Base-by-base conservation (phyloP, 139 green algal species). In the Edaphochlamys debaryana region DNA sequence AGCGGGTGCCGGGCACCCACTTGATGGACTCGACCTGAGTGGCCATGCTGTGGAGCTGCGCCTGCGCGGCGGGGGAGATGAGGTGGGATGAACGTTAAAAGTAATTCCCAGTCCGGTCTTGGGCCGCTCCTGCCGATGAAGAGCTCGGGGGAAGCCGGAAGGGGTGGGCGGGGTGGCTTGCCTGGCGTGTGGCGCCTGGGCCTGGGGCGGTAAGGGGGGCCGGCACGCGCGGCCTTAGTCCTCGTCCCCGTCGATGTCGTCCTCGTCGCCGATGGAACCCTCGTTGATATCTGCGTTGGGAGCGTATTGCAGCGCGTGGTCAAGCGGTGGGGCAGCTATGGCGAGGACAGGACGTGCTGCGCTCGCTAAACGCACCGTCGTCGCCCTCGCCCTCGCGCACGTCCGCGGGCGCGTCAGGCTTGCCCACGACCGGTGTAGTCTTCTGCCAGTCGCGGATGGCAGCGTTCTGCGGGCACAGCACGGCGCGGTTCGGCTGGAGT, bases 21-120 rank as follows among this genome's bases (percentile, higher is more conserved):
- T 97, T 97, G 52, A 96, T 86, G 62, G 60, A 17, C 80, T 96
- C 91, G 34, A 94, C 80, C 79, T 97, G 93, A 30, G 80, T 83
- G 0, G 92, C 92, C 93, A 96, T 96, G 37, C 63, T 5, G n/a
- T n/a, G n/a, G n/a, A n/a, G n/a, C n/a, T n/a, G n/a, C n/a, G n/a
- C n/a, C n/a, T n/a, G n/a, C n/a, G n/a, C n/a, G n/a, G n/a, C n/a
- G n/a, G n/a, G n/a, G n/a, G n/a, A n/a, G n/a, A n/a, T n/a, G n/a
- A n/a, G n/a, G n/a, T n/a, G n/a, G n/a, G n/a, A n/a, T n/a, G n/a
- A n/a, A n/a, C n/a, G n/a, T n/a, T n/a, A n/a, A n/a, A n/a, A n/a
- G n/a, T n/a, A n/a, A n/a, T n/a, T n/a, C n/a, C n/a, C n/a, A n/a
- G n/a, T n/a, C n/a, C n/a, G n/a, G n/a, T n/a, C n/a, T n/a, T n/a